phyloP scores from a whole-genome alignment of 495 filamentous ascomycete genomes.

The Aspergillus asperescens region DNA sequence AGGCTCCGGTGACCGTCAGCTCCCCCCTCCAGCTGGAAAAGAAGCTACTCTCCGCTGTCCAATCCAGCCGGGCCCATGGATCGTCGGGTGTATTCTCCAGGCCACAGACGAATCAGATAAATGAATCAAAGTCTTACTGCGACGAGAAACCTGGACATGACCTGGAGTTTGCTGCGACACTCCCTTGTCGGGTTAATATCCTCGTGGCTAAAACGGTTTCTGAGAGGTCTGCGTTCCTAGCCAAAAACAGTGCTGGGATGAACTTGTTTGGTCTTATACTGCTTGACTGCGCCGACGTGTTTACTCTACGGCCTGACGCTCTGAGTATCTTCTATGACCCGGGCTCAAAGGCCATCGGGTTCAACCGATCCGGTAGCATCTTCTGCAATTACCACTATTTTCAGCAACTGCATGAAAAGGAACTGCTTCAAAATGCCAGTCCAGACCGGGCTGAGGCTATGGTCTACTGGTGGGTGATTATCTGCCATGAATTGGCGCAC shows the following conservation, averaged over 20 bases:
- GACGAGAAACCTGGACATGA: constrained; percentile 77
- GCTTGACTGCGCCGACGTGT: constrained; percentile 62
- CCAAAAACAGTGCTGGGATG: constrained; percentile 56
- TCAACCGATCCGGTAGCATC: constrained; percentile 78
- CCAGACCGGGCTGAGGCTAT: constrained; percentile 57
- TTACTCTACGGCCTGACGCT: constrained; percentile 53
- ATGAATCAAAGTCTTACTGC: constrained; percentile 85
- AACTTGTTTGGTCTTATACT: constrained; percentile 67
- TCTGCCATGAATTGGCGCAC: constrained; percentile 92
- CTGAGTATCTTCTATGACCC: constrained; percentile 88
- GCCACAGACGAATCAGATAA: constrained; percentile 66
- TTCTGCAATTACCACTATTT: constrained; percentile 95
- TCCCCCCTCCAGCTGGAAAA: constrained; percentile 50
- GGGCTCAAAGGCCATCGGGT: constrained; percentile 76
- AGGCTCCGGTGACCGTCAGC: constrained; percentile 37
- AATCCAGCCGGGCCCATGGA: constrained; percentile 73
- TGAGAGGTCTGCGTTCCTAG: constrained; percentile 53
- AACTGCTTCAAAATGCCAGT: constrained; percentile 33
- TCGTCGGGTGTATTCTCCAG: constrained; percentile 63
- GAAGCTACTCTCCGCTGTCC: constrained; percentile 70
- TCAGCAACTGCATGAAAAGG: constrained; percentile 62
- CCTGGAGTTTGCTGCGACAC: constrained; percentile 66
- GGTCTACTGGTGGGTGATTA: constrained; percentile 86
- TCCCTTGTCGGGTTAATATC: constrained; percentile 65
- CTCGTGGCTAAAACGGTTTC: constrained; percentile 57